phyloP scores from a whole-genome alignment of 2,329 filamentous ascomycete species.

The Fusarium armeniacum region DNA sequence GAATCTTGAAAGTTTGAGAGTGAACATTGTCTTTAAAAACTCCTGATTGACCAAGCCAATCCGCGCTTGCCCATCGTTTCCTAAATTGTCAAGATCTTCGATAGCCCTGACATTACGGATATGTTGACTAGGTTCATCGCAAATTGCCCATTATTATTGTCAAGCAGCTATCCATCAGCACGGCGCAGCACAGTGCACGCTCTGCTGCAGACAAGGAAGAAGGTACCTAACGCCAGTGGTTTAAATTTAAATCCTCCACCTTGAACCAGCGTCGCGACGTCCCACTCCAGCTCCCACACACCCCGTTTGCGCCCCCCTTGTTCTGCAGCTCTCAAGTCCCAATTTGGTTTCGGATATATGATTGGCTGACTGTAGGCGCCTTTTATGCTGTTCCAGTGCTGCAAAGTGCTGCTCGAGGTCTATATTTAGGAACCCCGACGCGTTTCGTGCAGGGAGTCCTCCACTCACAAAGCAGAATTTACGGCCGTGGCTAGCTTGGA shows the following conservation, averaged over 20 bases:
- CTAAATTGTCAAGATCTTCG: conserved; percentile 38
- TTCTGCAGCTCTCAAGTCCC: conserved; percentile 43
- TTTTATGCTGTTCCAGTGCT: conserved; percentile 42
- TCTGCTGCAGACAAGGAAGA: conserved; percentile 24
- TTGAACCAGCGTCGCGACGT: conserved; percentile 23
- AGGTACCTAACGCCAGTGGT: conserved; percentile 39
- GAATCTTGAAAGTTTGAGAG: conserved; percentile 26
- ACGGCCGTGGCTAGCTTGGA: conserved; percentile 43
- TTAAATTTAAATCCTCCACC: conserved; percentile 50
- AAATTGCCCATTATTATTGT: conserved; percentile 27
- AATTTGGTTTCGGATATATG: conserved; percentile 46
- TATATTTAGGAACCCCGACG: conserved; percentile 54
- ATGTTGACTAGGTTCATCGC: conserved; percentile 7
- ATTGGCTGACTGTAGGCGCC: conserved; percentile 54
- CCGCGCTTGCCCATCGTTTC: conserved; percentile 32
- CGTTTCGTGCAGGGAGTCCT: conserved; percentile 49
- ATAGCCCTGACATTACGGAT: conserved; percentile 22
- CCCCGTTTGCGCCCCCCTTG: conserved; percentile 14
- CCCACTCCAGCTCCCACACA: not conserved
- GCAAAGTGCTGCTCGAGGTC: conserved; percentile 43
- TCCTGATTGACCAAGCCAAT: conserved; percentile 18
- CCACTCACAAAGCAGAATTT: conserved; percentile 42
- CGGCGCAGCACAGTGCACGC: conserved; percentile 41
- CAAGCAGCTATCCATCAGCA: conserved; percentile 13
- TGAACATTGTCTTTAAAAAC: conserved; percentile 19